Base-by-base conservation (phyloP, 192 early-diverging fungal species). In the Paraglomus brasilianum region DNA sequence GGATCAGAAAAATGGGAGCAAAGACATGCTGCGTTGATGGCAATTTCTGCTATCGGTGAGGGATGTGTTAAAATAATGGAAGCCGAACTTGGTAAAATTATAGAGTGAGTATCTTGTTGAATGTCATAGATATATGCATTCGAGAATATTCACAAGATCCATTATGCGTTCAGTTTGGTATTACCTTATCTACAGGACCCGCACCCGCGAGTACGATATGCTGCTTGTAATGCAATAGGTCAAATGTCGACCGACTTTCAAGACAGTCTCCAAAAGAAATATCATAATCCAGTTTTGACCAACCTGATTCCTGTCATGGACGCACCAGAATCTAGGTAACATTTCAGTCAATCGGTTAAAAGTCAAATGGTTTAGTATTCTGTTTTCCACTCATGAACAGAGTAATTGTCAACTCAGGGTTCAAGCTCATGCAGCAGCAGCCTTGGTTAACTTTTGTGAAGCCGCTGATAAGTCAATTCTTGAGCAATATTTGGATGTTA, bases 221-320 rank as follows among this genome's bases (percentile, higher is more conserved):
- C 98, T 50, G 91, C 92, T 47, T 97, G 95, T 80, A 97, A 97
- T 79, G 90, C 93, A 65, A 78, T 98, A 17, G 98, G 98, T 13
- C 98, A 99, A 79, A 93, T 99, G 91, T 90, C 91, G 53, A 97
- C 93, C 0, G 98, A 99, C 80, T 99, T 98, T 78, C 87, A 94
- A 62, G 85, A 87, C 30, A 70, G 69, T 17, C 72, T 94, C 43
- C 92, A 93, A 76, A 86, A 85, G 76, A 82, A 89, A 75, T 87
- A 83, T 78, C 87, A 92, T 70, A 77, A 85, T 30, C 58, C 78
- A n/a, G 83, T 93, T 5, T 81, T 98, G 42, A 78, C 85, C 30
- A 80, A 84, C 57, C 83, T 99, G 46, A 87, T 99, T 38, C 90
- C 94, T 2, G 83, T 91, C 55, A 93, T 99, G 92, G 91, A 90